A percentile compares a stretch with the other conserved stretches of the same genome.
phyloP scores from a whole-genome alignment of 331 rosid species.

The Saraca asoca region DNA sequence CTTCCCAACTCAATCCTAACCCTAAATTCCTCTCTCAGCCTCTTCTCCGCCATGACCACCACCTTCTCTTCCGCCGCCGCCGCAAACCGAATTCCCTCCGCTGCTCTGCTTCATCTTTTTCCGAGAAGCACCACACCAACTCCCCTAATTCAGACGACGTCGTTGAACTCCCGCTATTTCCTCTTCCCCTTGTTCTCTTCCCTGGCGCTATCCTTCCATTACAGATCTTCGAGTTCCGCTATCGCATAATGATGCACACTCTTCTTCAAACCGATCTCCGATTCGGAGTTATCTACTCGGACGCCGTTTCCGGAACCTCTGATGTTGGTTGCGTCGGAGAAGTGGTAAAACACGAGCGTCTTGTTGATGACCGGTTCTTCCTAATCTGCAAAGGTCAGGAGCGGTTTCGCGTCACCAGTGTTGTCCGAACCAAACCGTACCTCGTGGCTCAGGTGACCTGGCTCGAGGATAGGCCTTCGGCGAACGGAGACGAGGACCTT shows the following conservation, averaged over 20 bases:
- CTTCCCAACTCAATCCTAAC: constrained; percentile 40
- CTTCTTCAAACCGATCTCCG: constrained; percentile 97
- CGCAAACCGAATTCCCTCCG: constrained; percentile 42
- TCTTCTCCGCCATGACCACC: constrained; percentile 22
- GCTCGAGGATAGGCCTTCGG: constrained; percentile 92
- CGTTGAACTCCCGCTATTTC: constrained; percentile 91
- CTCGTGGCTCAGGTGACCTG: constrained; percentile 85
- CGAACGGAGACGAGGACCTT: constrained; percentile 59
- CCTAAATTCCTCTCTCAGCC: constrained; percentile 45
- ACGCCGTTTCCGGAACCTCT: constrained; percentile 72
- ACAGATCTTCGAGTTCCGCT: constrained; percentile 98
- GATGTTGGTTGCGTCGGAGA: constrained; percentile 97
- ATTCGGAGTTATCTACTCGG: constrained; percentile 85
- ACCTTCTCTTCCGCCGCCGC: constrained; percentile 38
- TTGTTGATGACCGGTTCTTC: constrained; percentile 94
- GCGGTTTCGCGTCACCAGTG: constrained; percentile 71
- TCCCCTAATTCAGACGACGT: constrained; percentile 78
- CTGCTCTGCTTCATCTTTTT: constrained; percentile 83
- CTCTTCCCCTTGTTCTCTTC: constrained; percentile 86
- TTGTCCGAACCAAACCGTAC: constrained; percentile 88
- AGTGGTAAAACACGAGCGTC: constrained; percentile 91
- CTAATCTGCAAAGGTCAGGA: constrained; percentile 95
- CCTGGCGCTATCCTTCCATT: constrained; percentile 95
- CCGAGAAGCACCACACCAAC: constrained; percentile 78
- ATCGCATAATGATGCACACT: constrained; percentile 99